These are phyloP conservation scores for Diaporthe caulivora DNA, from an alignment of 2,329 filamentous ascomycete genomes.

Conservation along the genomic window DNA sequence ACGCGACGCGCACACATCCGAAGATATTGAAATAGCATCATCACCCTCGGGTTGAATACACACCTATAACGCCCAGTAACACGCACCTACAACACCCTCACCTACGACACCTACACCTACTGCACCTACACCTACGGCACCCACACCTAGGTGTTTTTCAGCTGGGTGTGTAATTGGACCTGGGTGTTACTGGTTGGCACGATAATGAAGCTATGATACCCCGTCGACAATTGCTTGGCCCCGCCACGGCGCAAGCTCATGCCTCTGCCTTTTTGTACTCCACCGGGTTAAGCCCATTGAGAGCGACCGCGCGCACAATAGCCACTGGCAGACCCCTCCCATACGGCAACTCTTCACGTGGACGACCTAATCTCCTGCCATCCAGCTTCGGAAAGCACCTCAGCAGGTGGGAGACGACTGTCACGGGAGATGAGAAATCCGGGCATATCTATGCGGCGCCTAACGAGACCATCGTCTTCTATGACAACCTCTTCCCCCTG, in stretches of 20 bases:
- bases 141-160: too few species aligned
- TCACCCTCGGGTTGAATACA: background rate
- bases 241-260: constrained; percentile 47
- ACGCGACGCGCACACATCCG: background rate
- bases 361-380: background rate
- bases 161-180: too few species aligned
- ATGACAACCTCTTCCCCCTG: constrained; percentile 91
- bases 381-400: background rate
- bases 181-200: background rate
- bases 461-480: constrained; percentile 88
- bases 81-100: too few species aligned
- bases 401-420: constrained; percentile 55
- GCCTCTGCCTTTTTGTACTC: constrained; percentile 33
- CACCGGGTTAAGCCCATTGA: constrained; percentile 29
- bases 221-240: constrained; percentile 48
- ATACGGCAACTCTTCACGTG: background rate
- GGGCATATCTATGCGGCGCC: constrained; percentile 84
- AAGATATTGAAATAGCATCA: background rate
- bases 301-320: background rate
- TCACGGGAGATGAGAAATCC: constrained; percentile 72
- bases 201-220: constrained; percentile 50
- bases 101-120: too few species aligned
- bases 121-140: too few species aligned
- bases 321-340: background rate
- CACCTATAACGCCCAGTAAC: too few species aligned